These are phyloP conservation scores for Leccinum griseonigrum DNA, from an alignment of 1,284 basidiomycete genomes.

Conservation along the genomic window DNA sequence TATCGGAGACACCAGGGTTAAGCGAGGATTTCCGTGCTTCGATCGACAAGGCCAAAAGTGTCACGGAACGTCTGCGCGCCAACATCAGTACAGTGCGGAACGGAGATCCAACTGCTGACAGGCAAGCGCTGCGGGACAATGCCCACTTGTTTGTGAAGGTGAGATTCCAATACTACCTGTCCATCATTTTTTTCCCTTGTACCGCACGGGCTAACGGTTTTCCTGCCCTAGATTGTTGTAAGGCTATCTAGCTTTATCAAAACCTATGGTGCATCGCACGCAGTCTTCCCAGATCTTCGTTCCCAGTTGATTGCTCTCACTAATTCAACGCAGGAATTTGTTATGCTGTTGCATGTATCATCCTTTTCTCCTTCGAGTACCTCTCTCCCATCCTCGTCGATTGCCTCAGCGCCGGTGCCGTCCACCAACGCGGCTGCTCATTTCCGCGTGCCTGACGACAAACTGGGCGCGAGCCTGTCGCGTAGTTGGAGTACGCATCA, in stretches of 20 bases:
- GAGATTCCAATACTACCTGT: slow-evolving; percentile 11
- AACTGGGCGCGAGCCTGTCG: slow-evolving; percentile 50
- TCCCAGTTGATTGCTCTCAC: slow-evolving; percentile 69
- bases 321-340: slow-evolving; percentile 75
- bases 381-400: slow-evolving; percentile 59
- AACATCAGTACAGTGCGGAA: slow-evolving; percentile 53
- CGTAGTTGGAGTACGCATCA: slow-evolving; percentile 59
- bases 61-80: slow-evolving; percentile 56
- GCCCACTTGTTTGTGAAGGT: slow-evolving; percentile 75
- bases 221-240: slow-evolving; percentile 53
- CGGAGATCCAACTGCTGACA: slow-evolving; percentile 46
- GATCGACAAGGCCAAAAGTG: slow-evolving; percentile 52
- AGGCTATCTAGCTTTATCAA: slow-evolving; percentile 67
- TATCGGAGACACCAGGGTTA: slow-evolving; percentile 39
- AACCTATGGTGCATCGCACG: slow-evolving; percentile 50
- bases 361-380: slow-evolving; percentile 62
- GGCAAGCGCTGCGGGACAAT: slow-evolving; percentile 62
- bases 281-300: slow-evolving; percentile 57
- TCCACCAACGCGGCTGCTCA: slow-evolving; percentile 4
- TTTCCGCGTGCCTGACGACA: slow-evolving; percentile 40
- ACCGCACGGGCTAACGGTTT: not conserved
- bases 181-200: not conserved
- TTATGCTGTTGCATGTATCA: slow-evolving; percentile 76
- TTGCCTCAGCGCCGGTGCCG: slow-evolving; percentile 32
- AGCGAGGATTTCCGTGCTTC: slow-evolving; percentile 46